phyloP scores from a whole-genome alignment of 305 asterid genomes.

The Plantago coronopus region DNA sequence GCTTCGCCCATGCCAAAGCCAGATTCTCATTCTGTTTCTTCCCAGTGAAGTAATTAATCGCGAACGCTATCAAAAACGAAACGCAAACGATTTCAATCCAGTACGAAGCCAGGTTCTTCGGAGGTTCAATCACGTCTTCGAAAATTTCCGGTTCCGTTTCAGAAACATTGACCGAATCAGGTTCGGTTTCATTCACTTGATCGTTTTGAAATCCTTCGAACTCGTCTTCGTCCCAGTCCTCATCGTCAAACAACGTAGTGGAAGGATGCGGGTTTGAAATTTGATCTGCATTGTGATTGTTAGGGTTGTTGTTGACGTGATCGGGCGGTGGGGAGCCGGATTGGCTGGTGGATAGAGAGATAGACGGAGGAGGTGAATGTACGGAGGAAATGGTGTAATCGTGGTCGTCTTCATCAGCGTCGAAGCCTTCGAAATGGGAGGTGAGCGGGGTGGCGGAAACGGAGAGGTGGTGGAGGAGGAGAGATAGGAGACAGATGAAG shows the following conservation, averaged over 20 bases:
- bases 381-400: slow-evolving; percentile 36
- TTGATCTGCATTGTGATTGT: slow-evolving; percentile 8
- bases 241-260: slow-evolving; percentile 44
- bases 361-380: slow-evolving; percentile 56
- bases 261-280: slow-evolving; percentile 10
- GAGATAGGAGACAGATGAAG: slow-evolving; percentile 32
- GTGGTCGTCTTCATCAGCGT: slow-evolving; percentile 78
- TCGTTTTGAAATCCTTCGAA: slow-evolving; percentile 73
- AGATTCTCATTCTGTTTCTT: slow-evolving; percentile 77
- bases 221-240: slow-evolving; percentile 92
- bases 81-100: slow-evolving; percentile 66
- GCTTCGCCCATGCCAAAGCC: slow-evolving; percentile 86
- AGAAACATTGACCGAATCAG: slow-evolving; percentile 14
- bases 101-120: slow-evolving; percentile 34
- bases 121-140: slow-evolving; percentile 20
- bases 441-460: slow-evolving; percentile 31
- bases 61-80: slow-evolving; percentile 61
- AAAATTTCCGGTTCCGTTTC: slow-evolving; percentile 18
- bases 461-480: slow-evolving; percentile 62
- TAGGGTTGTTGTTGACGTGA: slow-evolving; percentile 6
- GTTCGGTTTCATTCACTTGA: not conserved
- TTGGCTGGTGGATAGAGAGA: slow-evolving; percentile 60
- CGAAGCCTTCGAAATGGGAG: slow-evolving; percentile 91
- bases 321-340: slow-evolving; percentile 42
- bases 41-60: slow-evolving; percentile 75